Evolutionary conservation across 352 stramenopile species (phyloP), one percentile per base, ranked within the genome.

Genomic region (Phytopythium delawarense): DNA sequence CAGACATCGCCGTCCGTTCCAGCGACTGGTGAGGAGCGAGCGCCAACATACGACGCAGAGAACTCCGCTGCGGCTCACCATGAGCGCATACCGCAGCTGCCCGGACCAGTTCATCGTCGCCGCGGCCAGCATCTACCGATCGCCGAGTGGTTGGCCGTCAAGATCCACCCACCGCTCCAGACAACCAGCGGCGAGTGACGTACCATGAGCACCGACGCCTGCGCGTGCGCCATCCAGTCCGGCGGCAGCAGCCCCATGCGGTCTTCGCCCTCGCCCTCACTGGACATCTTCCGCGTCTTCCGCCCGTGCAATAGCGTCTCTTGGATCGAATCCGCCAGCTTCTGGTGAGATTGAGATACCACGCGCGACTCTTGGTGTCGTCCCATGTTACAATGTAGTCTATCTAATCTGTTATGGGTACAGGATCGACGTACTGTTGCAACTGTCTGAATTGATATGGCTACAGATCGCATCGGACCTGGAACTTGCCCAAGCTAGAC

Each of bases 191-290:
- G 7, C n/a, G n/a, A 15, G 20, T n/a, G 1, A 16, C 35, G 8
- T 7, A 61, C 55, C 55, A 61, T 61, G 28, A 53, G 55, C 28
- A 20, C 28, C 8, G 18, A 16, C 15, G 55, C 55, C 18, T 52
- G 39, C 18, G 40, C 55, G 40, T 61, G 55, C 55, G 42, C 23
- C 40, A 45, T 15, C 53, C 53, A 59, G 53, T 49, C 62, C 21
- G 57, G 32, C 44, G 62, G 48, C 35, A 72, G 57, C 57, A 34
- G 20, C 37, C 18, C 1, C 28, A 20, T 23, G 50, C 56, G 44
- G 7, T 59, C 35, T 8, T 28, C 53, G 13, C 15, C 7, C 30
- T 37, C 51, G 20, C 7, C 28, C 35, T 37, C 51, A 12, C 8
- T 16, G n/a, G 51, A 18, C 51, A 42, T 45, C 1, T 8, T 16